Evolutionary conservation across 2,329 filamentous ascomycete species (phyloP), one percentile per base, ranked within the genome.

Genomic region (Diaporthe sp.): DNA sequence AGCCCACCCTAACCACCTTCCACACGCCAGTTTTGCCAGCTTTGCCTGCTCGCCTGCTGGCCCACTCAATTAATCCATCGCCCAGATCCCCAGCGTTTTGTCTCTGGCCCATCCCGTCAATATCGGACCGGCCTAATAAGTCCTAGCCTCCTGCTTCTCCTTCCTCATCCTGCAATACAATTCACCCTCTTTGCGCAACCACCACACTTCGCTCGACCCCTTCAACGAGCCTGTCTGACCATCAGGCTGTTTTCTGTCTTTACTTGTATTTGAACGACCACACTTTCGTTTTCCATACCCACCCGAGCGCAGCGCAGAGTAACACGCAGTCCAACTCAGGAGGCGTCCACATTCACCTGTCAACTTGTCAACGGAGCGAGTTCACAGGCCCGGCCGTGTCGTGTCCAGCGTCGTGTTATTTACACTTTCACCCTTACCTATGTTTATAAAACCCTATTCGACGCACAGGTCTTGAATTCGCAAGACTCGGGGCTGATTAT

Each of bases 401-500:
- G 42, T 67, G 28, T 34, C 7, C 42, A 34, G 19, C 28, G 17
- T 34, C 44, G 19, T 44, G 37, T 37, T 39, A 51, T 39, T 25
- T 51, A 68, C 62, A 53, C 7, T 39, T 46, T n/a, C 59, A 34
- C 59, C 10, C 46, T 34, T 42, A 37, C 55, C 70, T 62, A 65
- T 65, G 46, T 73, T 65, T 25, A 73, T 12, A 28, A 65, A 55
- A 17, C 31, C 31, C 34, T 44, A 44, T 51, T n/a, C 34, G 31
- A 19, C 58, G 8, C 13, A 34, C 37, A 62, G 55, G 70, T 73
- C 58, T 62, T 73, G 39, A 59, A 44, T 28, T 28, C 19, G 22
- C 28, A 61, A 74, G 57, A 46, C 58, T 72, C 46, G 10, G 51
- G 49, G 72, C 51, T 69, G 51, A 74, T 68, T 51, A 77, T 76